Evolutionary conservation across 106 monocot genomes (phyloP), one percentile per base, ranked within the genome.

Genomic region (Acanthochlamys bracteata): DNA sequence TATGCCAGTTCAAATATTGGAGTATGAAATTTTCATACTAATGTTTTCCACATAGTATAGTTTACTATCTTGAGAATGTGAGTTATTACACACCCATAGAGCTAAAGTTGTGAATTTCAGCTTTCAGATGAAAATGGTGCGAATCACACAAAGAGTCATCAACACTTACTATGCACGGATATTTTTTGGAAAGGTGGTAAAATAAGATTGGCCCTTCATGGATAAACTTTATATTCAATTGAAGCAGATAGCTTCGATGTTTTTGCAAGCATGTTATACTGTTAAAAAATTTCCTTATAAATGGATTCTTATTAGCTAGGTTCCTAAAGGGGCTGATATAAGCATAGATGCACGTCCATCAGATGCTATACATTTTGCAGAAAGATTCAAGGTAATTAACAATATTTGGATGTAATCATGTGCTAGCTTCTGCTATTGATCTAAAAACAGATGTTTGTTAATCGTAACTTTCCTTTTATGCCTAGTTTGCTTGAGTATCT

Each of bases 121-220:
- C 64, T 76, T 79, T 71, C 79, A 86, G 86, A 76, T 86, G 56
- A 76, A 74, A 60, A 82, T 82, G 86, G 82, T 79, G 71, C 67
- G 76, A n/a, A 82, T 86, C 43, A 78, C 76, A 67, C 64, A 82
- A 25, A 70, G 76, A 76, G 82, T 82, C 17, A 55, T 79, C 55
- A 82, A 82, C 57, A 79, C 76, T 46, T 86, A 86, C 41, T 71
- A 74, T 74, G 82, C 82, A 33, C 65, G 65, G 21, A 79, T 86
- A 60, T 64, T 79, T 42, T 73, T 86, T 22, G 76, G 74, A 73
- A 79, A 86, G 86, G 86, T 85, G 60, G 41, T 45, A 53, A 72
- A 54, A 1, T 17, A 27, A 11, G 12, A 41, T 25, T 52, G 4
- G 25, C 17, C 17, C 2, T 3, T 49, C 15, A 49, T 49, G 19